Percentiles rank a stretch among this genome's conserved stretches.
These are phyloP conservation scores for Nannochloropsis salina DNA, from an alignment of 108 stramenopile genomes.

Conservation along the genomic window DNA sequence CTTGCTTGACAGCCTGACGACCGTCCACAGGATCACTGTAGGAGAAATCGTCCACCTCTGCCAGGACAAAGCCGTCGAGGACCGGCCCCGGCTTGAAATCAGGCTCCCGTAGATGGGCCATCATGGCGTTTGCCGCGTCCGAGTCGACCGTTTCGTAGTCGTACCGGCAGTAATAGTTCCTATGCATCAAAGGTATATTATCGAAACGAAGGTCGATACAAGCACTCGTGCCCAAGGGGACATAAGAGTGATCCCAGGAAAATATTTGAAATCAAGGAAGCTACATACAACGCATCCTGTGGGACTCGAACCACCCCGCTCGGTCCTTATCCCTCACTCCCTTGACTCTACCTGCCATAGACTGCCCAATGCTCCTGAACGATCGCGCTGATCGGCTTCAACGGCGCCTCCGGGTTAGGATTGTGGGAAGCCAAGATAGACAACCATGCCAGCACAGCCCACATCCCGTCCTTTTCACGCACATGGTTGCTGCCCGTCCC, in stretches of 20 bases:
- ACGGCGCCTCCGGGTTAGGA: constrained; percentile 23
- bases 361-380: constrained; percentile 41
- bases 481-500: constrained; percentile 48
- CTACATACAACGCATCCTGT: neutral
- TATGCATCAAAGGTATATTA: neutral
- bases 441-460: constrained; percentile 53
- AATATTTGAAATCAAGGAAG: no score
- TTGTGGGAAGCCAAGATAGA: constrained; percentile 33
- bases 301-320: neutral
- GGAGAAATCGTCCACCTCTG: constrained; percentile 39
- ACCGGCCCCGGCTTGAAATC: constrained; percentile 24
- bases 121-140: constrained; percentile 46
- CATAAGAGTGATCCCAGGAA: no score
- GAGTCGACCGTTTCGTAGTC: constrained; percentile 44
- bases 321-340: neutral
- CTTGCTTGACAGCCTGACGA: constrained; percentile 32
- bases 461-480: constrained; percentile 49
- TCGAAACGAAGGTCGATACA: no score
- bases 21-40: constrained; percentile 52
- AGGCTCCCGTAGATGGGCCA: constrained; percentile 32
- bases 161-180: constrained; percentile 21
- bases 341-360: constrained; percentile 31
- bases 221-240: no score
- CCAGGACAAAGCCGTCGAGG: constrained; percentile 15
- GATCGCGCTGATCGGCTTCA: constrained; percentile 39